Evolutionary conservation across 2,329 filamentous ascomycete genomes (phyloP), one percentile per base, ranked within the genome.

Genomic region (Claviceps humidiphila): DNA sequence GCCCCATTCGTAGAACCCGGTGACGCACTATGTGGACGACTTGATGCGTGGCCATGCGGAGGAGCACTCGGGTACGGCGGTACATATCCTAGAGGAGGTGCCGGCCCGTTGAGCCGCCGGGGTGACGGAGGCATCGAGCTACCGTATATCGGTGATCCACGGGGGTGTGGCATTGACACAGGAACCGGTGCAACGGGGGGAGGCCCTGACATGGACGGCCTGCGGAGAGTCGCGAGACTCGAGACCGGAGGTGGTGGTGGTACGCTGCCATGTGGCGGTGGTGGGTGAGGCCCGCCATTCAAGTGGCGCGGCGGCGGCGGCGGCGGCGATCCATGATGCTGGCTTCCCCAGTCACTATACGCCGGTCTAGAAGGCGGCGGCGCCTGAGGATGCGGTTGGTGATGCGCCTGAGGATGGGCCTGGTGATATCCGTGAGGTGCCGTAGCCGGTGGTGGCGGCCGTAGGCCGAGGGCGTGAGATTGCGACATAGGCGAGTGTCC

Each of bases 111-210:
- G 51, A 69, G 56, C 40, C 73, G 69, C 38, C 73, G 72, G 20
- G 77, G 74, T 3, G 76, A 78, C 1, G 68, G 70, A 2, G 74
- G 73, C 51, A 74, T 60, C 22, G 73, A 73, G 51, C 73, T 78
- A 26, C 67, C 54, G 52, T 67, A 68, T 8, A 64, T 57, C 17
- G 59, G 61, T 14, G 65, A 52, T 6, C 59, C 59, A 49, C 65
- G 65, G 5, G 60, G 56, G 63, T 60, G 59, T 30, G 73, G 74
- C 43, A 73, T 68, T 9, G 69, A 65, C 14, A 71, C 69, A 8
- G 67, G 58, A 42, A 67, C 54, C 22, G 71, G 70, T 39, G 68
- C 70, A 47, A 72, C 65, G 5, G 69, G 64, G 7, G 72, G 66
- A 42, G 73, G 68, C 7, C 68, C 67, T 16, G 67, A 62, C 54